Evolutionary conservation across 2,329 filamentous ascomycete genomes (phyloP), one percentile per base, ranked within the genome.

Genomic region (Plectosphaerella cucumerina): DNA sequence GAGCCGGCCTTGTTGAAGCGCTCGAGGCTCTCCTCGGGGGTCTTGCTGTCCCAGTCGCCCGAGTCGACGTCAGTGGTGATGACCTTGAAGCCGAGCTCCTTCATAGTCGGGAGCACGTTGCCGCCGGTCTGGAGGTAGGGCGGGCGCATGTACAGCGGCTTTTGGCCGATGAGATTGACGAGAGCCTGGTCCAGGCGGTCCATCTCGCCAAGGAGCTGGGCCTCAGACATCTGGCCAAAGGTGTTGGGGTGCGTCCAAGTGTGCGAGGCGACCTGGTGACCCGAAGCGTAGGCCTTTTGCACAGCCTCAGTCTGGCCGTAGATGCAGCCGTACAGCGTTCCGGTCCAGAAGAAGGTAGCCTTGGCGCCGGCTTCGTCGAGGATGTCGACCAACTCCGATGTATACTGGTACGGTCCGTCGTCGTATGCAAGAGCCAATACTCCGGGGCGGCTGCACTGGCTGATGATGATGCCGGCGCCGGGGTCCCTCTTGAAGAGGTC

Each of bases 21-120:
- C 58, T 76, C 66, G 69, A 83, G 70, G 59, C 79, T 76, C 63
- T 77, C 74, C 50, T 66, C 61, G 0, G 78, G 70, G 4, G 72
- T 68, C 53, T 74, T 66, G 48, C 79, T 74, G 60, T 82, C 76
- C 72, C 83, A 85, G 65, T 85, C 82, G 47, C 81, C 76, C 1
- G 81, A 75, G 60, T 86, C 82, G 46, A 85, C 68, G 55, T 85
- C 78, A 59, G 83, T 73, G 58, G 80, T 84, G 59, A 80, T 77
- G 59, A 84, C 74, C 60, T 81, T 80, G 70, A 83, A 84, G 50
- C 77, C 77, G 47, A 84, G 62, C 50, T 65, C 55, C 50, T 59
- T 60, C 68, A 77, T 69, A 14, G 69, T 69, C 17, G 61, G 59
- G 45, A 77, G 63, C 41, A 76, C 68, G 52, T 68, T 61, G 20